A percentile compares a stretch with the other conserved stretches of the same genome.
Conservation (phyloP, 139 green algal species). For the Chlorella sp. region DNA sequence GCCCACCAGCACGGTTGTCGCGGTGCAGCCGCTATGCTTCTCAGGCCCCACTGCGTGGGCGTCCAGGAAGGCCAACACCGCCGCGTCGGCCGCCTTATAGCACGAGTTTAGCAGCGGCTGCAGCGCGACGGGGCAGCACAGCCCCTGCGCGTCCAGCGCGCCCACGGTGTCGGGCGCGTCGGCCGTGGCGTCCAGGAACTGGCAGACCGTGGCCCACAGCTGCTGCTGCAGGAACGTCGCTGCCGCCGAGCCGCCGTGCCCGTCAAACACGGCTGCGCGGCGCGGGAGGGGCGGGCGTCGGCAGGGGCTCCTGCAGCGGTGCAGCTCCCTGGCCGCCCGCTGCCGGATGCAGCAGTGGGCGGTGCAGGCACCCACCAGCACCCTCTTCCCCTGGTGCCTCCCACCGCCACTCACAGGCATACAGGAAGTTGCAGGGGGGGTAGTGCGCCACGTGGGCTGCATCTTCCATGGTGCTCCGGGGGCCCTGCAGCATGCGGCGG, state of each 20-base stretch:
- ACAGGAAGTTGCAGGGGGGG: conserved; percentile 52
- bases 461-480: conserved; percentile 73
- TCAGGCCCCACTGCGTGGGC: conserved; percentile 11
- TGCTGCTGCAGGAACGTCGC: conserved; percentile 67
- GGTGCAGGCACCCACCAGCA: neutral
- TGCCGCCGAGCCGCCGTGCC: conserved; percentile 59
- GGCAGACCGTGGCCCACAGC: conserved; percentile 47
- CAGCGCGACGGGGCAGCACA: conserved; percentile 44
- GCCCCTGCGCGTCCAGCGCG: conserved; percentile 20
- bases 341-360: neutral
- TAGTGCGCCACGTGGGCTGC: conserved; percentile 36
- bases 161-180: conserved; percentile 1
- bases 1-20: conserved; percentile 32
- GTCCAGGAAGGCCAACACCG: conserved; percentile 50
- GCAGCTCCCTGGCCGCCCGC: neutral
- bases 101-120: conserved; percentile 30
- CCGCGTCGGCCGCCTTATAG: conserved; percentile 48
- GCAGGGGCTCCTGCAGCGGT: neutral
- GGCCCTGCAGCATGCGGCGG: conserved; percentile 51
- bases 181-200: conserved; percentile 36
- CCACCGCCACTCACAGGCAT: conserved; percentile 34
- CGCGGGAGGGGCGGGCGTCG: neutral
- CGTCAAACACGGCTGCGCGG: conserved; percentile 72
- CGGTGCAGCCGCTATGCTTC: conserved; percentile 33
- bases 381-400: neutral